phyloP scores from a whole-genome alignment of 208 protist genomes.

The Blastocrithidia nonstop region DNA sequence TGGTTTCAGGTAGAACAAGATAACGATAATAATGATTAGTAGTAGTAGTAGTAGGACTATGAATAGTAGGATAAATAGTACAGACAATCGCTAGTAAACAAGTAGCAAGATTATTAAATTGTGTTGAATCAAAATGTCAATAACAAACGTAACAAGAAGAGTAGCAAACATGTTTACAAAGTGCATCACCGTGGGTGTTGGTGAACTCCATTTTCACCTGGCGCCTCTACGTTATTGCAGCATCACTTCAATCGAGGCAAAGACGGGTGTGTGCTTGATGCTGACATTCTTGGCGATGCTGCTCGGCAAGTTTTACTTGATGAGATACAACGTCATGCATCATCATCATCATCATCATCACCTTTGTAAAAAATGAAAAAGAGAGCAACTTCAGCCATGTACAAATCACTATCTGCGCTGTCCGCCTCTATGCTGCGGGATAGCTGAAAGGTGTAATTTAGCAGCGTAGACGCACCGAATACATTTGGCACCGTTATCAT shows the following conservation, averaged over 20 bases:
- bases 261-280: constrained; percentile 18
- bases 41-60: neutral
- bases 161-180: neutral
- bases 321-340: neutral
- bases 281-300: constrained; percentile 8
- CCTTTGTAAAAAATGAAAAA: neutral
- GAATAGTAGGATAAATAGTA: too few species aligned
- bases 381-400: neutral
- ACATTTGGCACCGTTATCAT: constrained; percentile 42
- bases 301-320: constrained; percentile 1
- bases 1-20: constrained; percentile 37
- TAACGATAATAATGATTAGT: neutral
- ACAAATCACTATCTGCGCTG: too few species aligned
- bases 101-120: too few species aligned
- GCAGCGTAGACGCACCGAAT: constrained; percentile 48
- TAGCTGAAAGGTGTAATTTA: constrained; percentile 51
- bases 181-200: neutral
- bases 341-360: neutral
- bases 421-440: constrained; percentile 7
- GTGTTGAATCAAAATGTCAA: neutral
- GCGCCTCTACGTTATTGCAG: constrained; percentile 31
- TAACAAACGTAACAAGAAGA: neutral
- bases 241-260: constrained; percentile 29
- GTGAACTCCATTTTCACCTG: constrained; percentile 40
- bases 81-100: too few species aligned